Percentiles rank a stretch among this genome's conserved stretches.
These are phyloP conservation scores for Mycosarcoma maydis DNA, from an alignment of 1,284 basidiomycete genomes.

Conservation along the genomic window DNA sequence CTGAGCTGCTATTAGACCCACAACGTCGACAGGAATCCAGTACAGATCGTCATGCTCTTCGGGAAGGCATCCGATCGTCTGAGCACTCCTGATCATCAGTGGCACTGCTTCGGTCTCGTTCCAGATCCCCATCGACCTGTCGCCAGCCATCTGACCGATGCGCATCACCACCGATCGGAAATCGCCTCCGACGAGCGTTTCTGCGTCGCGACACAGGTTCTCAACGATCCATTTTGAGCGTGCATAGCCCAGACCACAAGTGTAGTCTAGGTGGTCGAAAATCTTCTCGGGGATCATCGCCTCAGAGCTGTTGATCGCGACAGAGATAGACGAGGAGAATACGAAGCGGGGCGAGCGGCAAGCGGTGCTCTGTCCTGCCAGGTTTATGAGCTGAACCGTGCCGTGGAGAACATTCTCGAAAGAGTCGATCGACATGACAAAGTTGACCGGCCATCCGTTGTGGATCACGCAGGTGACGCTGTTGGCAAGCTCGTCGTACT, in stretches of 20 bases:
- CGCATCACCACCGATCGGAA: conserved; percentile 39
- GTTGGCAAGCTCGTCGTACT: conserved; percentile 13
- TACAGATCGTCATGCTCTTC: conserved; percentile 69
- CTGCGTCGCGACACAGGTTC: conserved; percentile 71
- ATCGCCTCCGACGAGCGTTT: conserved; percentile 43
- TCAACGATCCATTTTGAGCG: conserved; percentile 74
- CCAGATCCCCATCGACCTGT: conserved; percentile 72
- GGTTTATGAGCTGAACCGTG: conserved; percentile 72
- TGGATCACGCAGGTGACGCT: conserved; percentile 42
- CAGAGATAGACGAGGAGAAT: conserved; percentile 74
- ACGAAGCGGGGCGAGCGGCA: conserved; percentile 70
- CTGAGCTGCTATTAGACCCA: conserved; percentile 71
- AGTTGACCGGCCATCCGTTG: conserved; percentile 57
- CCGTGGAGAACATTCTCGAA: conserved; percentile 68
- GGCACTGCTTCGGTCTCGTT: conserved; percentile 72
- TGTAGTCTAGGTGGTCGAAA: conserved; percentile 67
- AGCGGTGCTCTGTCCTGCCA: conserved; percentile 70
- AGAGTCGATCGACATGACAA: conserved; percentile 45
- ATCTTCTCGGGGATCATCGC: conserved; percentile 69
- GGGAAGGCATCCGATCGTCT: conserved; percentile 71
- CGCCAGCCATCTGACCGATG: conserved; percentile 73
- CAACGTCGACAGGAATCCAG: conserved; percentile 74
- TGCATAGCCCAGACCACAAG: conserved; percentile 72
- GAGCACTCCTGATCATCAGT: conserved; percentile 69
- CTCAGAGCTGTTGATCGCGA: conserved; percentile 62